A percentile compares a stretch with the other conserved stretches of the same genome.
phyloP scores from a whole-genome alignment of 345 rosid genomes.

The Corchorus capsularis region DNA sequence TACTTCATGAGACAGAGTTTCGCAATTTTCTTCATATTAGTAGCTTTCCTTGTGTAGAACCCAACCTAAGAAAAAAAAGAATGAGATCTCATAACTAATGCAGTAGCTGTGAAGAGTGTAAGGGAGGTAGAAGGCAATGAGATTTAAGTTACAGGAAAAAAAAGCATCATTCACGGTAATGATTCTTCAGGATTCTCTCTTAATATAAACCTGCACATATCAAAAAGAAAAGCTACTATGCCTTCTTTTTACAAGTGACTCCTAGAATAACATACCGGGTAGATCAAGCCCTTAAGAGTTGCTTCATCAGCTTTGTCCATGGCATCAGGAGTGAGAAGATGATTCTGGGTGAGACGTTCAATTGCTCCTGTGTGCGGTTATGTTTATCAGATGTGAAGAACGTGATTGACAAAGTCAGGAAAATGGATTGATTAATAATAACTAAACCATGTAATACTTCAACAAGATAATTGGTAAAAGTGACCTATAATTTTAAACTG shows the following conservation, averaged over 20 bases:
- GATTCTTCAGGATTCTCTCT: background rate
- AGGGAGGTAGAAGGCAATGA: background rate
- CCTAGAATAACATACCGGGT: constrained; percentile 55
- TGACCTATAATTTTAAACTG: background rate
- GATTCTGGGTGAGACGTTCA: constrained; percentile 68
- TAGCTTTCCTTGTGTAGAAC: constrained; percentile 90
- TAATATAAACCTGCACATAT: background rate
- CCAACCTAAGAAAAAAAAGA: constrained; percentile 61
- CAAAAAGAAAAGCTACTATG: constrained; percentile 13
- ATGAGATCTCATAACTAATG: constrained; percentile 4
- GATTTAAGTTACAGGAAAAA: constrained; percentile 6
- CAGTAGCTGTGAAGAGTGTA: background rate
- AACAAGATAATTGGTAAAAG: background rate
- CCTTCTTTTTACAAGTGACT: constrained; percentile 13
- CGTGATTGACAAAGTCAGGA: background rate
- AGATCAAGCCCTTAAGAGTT: constrained; percentile 72
- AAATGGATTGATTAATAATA: background rate
- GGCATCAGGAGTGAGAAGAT: constrained; percentile 78
- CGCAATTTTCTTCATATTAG: constrained; percentile 90
- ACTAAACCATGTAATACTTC: background rate
- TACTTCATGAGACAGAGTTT: constrained; percentile 69
- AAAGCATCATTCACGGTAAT: background rate
- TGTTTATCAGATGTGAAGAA: constrained; percentile 13
- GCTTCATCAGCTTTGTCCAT: constrained; percentile 81
- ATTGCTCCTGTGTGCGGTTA: constrained; percentile 67